Evolutionary conservation across 2,329 filamentous ascomycete genomes (phyloP), one percentile per base, ranked within the genome.

Genomic region (Coniochaeta pulveracea): DNA sequence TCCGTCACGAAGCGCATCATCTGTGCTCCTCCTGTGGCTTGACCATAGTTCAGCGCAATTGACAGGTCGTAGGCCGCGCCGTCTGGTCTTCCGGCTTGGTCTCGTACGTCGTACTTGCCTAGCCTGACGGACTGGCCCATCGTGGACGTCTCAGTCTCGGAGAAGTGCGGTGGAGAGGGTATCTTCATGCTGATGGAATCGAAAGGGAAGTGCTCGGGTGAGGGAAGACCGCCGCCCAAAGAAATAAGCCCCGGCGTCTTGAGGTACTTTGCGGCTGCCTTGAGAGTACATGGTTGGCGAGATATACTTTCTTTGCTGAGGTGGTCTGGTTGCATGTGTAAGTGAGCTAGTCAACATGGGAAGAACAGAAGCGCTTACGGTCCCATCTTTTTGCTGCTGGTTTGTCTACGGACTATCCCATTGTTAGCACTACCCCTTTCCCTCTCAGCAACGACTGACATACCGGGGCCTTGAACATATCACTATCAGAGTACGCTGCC

Each of bases 1-100:
- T 98, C 91, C 0, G 88, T 93, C 33, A 96, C 68, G 61, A 83
- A 96, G 39, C 91, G 78, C 41, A 95, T 63, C 55, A 98, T 66
- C 59, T 94, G 91, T 4, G 85, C 81, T 9, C 85, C 76, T 12
- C 91, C 91, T 12, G 76, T 76, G 7, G 86, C 79, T 59, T 94
- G 86, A 21, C 83, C 85, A 54, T 98, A 98, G 60, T 98, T 96
- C 53, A 95, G 77, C 1, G 82, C 82, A 40, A 93, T 85, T 28
- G 83, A 76, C 33, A 98, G 72, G 58, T 98, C 91, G 45, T 72
- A 72, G 22, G 61, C 58, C 26, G 47, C 49, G 21, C 21, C 21
- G 28, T 22, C 17, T n/a, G 19, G 28, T 3, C 17, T 17, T 16
- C 46, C 45, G 14, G 27, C 40, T 4, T 30, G 27, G 23, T 81